Base-by-base conservation (phyloP, 1,139 yeast genomes). In the Saccharomyces hybrid region DNA sequence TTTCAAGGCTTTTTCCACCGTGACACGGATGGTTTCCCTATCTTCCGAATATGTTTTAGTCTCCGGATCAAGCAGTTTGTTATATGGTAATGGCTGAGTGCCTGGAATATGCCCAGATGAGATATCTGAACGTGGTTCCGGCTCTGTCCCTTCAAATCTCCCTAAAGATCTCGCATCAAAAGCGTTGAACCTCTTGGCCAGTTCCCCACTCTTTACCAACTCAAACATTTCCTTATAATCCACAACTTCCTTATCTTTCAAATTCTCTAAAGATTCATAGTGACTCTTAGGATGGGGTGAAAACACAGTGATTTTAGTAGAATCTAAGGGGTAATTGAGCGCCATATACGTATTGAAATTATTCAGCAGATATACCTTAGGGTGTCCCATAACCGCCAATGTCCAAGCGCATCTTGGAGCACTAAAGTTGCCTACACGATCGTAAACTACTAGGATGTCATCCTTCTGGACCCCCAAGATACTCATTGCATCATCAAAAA, bases 371-470 rank as follows among this genome's bases (percentile, higher is more conserved):
- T 75, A 78, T 8, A 90, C 86, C 44, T 78, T 70, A 2, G 75
- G 70, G 68, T 90, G 97, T 4, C 95, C 95, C 69, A 85, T 88
- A 3, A 86, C 75, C 30, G 83, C 76, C 63, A 91, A 78, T 63
- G 90, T 88, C 97, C 97, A 93, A 0, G 91, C 91, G 28, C 87
- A 95, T 60, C 99, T 77, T 34, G 98, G 97, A 4, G 91, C 82
- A 46, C 95, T 84, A 70, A 91, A 89, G 59, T 87, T 82, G 0
- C 96, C 96, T 47, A 79, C 78, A 60, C 83, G 82, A 69, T 93
- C 99, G 68, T 93, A 93, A 8, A 93, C 82, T n/a, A 93, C 85
- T 52, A 93, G 68, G 16, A 75, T 73, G 60, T 90, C 95, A 46
- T 73, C 70, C 50, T 70, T 71, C 28, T 63, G 63, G 23, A 69